These are phyloP conservation scores for Marsdenia floribunda DNA, from an alignment of 257 asterid species.

Conservation along the genomic window DNA sequence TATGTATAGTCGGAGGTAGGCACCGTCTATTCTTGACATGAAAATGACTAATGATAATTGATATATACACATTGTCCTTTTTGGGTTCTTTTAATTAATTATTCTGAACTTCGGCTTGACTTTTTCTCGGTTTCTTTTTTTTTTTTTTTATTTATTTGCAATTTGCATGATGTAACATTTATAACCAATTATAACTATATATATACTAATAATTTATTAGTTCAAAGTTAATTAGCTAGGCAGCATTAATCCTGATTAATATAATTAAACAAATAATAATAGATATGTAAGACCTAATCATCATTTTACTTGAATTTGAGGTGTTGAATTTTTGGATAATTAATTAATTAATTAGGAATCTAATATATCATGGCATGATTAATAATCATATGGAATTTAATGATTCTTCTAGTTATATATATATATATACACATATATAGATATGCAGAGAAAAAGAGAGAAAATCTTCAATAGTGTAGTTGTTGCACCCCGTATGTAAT, in stretches of 20 bases:
- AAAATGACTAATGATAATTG: constrained; percentile 6
- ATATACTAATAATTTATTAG: background rate
- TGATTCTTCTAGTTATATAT: background rate
- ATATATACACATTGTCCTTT: background rate
- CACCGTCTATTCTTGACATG: constrained; percentile 35
- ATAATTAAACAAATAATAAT: too few species aligned
- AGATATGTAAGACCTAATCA: background rate
- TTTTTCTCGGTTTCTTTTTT: background rate
- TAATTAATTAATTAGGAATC: too few species aligned
- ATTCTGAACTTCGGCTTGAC: background rate
- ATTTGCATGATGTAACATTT: background rate
- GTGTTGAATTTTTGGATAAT: background rate
- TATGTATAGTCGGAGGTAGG: constrained; percentile 26
- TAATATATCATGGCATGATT: too few species aligned
- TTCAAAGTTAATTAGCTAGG: background rate
- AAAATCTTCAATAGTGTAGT: too few species aligned
- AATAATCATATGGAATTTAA: background rate
- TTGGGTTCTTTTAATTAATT: background rate
- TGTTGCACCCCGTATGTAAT: too few species aligned
- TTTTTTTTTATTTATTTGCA: background rate
- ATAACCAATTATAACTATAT: background rate
- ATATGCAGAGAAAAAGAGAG: background rate
- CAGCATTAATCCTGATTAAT: background rate
- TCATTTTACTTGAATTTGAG: background rate
- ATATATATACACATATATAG: too few species aligned